phyloP scores from a whole-genome alignment of 2,329 filamentous ascomycete species.

The Podosphaera leucotricha region DNA sequence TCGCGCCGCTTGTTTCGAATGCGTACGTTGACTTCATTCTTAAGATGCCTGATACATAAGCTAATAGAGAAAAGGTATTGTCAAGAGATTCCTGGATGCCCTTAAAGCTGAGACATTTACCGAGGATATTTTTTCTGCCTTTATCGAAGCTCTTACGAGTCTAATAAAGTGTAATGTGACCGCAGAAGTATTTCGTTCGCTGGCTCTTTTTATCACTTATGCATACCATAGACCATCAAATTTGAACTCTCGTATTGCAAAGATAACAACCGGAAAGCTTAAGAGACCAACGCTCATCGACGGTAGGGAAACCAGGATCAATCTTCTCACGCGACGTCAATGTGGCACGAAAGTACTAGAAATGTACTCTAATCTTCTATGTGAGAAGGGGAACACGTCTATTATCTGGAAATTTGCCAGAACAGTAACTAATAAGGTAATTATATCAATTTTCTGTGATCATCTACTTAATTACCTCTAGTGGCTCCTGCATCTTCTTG shows the following conservation, averaged over 20 bases:
- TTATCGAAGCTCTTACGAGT: conserved; percentile 55
- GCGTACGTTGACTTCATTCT: conserved; percentile 32
- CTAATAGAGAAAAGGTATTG: conserved; percentile 37
- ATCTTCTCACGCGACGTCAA: conserved; percentile 36
- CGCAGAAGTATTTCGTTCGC: conserved; percentile 60
- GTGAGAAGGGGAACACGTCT: conserved; percentile 40
- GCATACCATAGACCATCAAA: conserved; percentile 42
- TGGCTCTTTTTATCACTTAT: conserved; percentile 86
- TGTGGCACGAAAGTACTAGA: conserved; percentile 52
- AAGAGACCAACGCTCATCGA: conserved; percentile 12
- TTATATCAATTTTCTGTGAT: conserved; percentile 1
- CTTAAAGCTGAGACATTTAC: conserved; percentile 66
- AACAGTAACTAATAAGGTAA: conserved; percentile 83
- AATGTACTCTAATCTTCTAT: conserved; percentile 58
- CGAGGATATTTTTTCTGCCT: conserved; percentile 46
- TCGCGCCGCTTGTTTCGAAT: conserved; percentile 67
- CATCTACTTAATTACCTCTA: conserved; percentile 20
- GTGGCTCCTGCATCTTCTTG: conserved; percentile 82
- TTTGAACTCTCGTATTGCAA: conserved; percentile 28
- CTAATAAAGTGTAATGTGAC: conserved; percentile 63
- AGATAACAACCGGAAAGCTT: conserved; percentile 15
- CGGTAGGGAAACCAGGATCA: conserved; percentile 16
- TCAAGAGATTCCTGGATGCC: conserved; percentile 73
- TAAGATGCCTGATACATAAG: conserved; percentile 7
- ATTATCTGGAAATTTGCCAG: conserved; percentile 73